Evolutionary conservation across 2,329 filamentous ascomycete species (phyloP), one percentile per base, ranked within the genome.

Genomic region (Aspergillus sp.): DNA sequence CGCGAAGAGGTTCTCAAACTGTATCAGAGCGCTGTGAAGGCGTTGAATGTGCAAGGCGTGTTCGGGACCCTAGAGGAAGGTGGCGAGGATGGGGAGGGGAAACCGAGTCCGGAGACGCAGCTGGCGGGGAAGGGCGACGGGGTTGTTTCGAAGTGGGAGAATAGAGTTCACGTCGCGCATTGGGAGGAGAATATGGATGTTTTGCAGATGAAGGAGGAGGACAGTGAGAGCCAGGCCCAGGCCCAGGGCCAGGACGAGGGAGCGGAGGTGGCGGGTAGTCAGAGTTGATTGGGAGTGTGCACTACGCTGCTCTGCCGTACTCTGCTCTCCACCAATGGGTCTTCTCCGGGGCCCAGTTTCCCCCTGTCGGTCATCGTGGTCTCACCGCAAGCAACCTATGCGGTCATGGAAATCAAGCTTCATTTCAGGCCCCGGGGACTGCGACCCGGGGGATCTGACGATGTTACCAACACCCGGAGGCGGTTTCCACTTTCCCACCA

Each of bases 1-100:
- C 63, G 77, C 54, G 73, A 75, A 56, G 64, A 63, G 52, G 45
- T 75, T 2, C 64, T 70, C 10, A 69, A 72, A 39, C 62, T 79
- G 12, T 75, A 76, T 52, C 67, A 70, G 12, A 62, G 68, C 6
- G 90, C 89, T 2, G 77, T 79, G 14, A 74, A 74, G 45, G 89
- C 91, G 53, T 75, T 95, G 54, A 80, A 80, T 46, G 82, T 88
- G 14, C 80, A 84, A 67, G 79, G 77, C 49, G 78, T 96, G 29
- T 91, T 94, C 73, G 84, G 81, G 26, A 69, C 63, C 7, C 24
- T 67, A 14, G 65, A 60, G 16, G 65, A 60, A 14, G 65, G 53
- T 12, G 57, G 52, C 10, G 50, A 64, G 31, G 55, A 57, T 55
- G 69, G 70, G 52, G 68, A 66, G 42, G 36, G 12, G 36, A 42